These are phyloP conservation scores for Lentinus brumalis DNA, from an alignment of 768 basidiomycete genomes.

Conservation along the genomic window DNA sequence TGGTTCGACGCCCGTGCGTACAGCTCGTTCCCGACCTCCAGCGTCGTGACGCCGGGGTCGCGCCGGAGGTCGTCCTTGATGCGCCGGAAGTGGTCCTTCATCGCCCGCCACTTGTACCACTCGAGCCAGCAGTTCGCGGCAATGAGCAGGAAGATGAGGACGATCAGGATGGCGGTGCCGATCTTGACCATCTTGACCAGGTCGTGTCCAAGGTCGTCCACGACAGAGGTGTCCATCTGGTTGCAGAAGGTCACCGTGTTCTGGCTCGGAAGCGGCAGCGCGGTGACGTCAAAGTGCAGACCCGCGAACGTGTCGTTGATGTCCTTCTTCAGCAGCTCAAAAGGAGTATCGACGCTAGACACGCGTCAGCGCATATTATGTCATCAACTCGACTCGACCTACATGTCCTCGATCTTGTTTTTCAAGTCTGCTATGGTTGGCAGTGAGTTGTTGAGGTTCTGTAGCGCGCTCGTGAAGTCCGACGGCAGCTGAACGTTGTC, in stretches of 20 bases:
- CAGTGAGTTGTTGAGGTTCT: slow-evolving; percentile 76
- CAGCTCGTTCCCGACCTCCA: slow-evolving; percentile 40
- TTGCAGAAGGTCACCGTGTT: slow-evolving; percentile 75
- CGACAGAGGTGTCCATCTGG: slow-evolving; percentile 76
- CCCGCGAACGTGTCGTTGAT: slow-evolving; percentile 84
- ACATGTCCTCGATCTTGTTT: slow-evolving; percentile 67
- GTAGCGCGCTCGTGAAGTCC: slow-evolving; percentile 71
- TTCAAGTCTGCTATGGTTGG: slow-evolving; percentile 80
- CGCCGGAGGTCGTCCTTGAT: slow-evolving; percentile 78
- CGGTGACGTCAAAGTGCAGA: slow-evolving; percentile 69
- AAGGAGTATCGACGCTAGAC: slow-evolving; percentile 77
- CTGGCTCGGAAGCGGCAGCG: slow-evolving; percentile 76
- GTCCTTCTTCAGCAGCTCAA: slow-evolving; percentile 83
- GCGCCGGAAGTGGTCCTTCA: slow-evolving; percentile 63
- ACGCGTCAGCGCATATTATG: background rate
- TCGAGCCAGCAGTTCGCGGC: slow-evolving; percentile 75
- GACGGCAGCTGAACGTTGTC: slow-evolving; percentile 80
- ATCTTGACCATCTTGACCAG: slow-evolving; percentile 82
- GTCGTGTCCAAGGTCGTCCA: slow-evolving; percentile 83
- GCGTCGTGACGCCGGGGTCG: slow-evolving; percentile 60
- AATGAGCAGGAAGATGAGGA: slow-evolving; percentile 72
- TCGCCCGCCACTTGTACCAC: slow-evolving; percentile 85
- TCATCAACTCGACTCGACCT: slow-evolving; percentile 31
- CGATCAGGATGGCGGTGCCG: slow-evolving; percentile 71
- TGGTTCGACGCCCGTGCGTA: slow-evolving; percentile 67